Evolutionary conservation across 495 filamentous ascomycete species (phyloP).

Genomic region (Xylaria grammica): DNA sequence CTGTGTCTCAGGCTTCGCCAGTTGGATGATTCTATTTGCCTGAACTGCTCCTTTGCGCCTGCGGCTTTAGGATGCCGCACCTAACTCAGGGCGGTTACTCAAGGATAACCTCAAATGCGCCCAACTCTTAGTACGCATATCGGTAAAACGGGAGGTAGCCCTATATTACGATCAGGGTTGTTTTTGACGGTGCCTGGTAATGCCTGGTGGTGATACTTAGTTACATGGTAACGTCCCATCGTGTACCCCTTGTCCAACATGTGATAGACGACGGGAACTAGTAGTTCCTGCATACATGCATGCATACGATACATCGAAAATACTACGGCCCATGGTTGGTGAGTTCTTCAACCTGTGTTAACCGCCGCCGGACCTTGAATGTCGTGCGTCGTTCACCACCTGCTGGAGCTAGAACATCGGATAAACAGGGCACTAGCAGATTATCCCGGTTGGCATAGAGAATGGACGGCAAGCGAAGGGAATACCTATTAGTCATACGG

Average conservation of each 20-base stretch:
- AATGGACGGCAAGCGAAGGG: conserved; percentile 22
- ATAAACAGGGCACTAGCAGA: conserved; percentile 1
- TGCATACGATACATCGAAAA: conserved; percentile 1
- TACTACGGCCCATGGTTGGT: conserved; percentile 8
- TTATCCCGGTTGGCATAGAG: conserved; percentile 14
- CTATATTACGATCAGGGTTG: conserved; percentile 24
- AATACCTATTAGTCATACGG: conserved; percentile 15
- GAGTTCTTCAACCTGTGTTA: background rate
- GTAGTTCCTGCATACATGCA: conserved; percentile 23
- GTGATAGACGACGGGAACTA: conserved; percentile 31
- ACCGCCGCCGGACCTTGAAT: background rate
- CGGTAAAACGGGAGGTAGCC: conserved; percentile 23
- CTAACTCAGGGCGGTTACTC: conserved; percentile 20
- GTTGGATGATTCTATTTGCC: conserved; percentile 22
- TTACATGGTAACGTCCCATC: conserved; percentile 28
- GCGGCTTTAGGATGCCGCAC: background rate
- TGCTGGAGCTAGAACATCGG: conserved; percentile 3
- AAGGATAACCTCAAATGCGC: conserved; percentile 1
- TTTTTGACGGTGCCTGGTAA: conserved; percentile 8
- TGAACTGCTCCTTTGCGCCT: conserved; percentile 12
- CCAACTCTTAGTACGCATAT: conserved; percentile 17
- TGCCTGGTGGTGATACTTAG: conserved; percentile 1
- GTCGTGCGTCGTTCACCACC: background rate
- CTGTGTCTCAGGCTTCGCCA: conserved; percentile 29
- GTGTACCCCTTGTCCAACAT: conserved; percentile 31